Base-by-base conservation (phyloP, 768 basidiomycete species). In the Mycena latifolia region DNA sequence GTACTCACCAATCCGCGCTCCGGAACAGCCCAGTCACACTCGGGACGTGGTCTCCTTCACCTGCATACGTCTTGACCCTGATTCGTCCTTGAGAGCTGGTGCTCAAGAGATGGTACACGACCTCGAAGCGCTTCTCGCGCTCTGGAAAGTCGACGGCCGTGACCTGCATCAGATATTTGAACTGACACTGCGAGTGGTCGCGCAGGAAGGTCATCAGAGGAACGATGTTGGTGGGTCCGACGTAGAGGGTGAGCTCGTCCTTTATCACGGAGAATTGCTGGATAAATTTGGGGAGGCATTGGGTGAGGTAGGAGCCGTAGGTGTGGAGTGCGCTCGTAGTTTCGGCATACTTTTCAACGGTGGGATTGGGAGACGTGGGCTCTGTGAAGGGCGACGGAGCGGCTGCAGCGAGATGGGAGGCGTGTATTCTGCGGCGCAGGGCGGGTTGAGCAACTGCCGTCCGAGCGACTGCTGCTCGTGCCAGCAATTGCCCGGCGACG, bases 211-310 rank as follows among this genome's bases (percentile, higher is more conserved):
- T 92, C 70, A 98, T 84, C 54, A 95, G 90, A 22, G 95, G 96
- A 47, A 94, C 77, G 75, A 98, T 81, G 61, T 87, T 94, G 37
- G 89, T 85, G 20, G 97, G 97, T 0, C 90, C 84, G 77, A 91
- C 84, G 82, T 98, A 96, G 57, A 99, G 85, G 27, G 92, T 91
- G 65, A 99, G 84, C 78, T 99, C 98, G 78, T 98, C 98, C 84
- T 95, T 95, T 78, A 95, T 88, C 50, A 99, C 93, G 14, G 95
- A 95, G 85, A 97, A 98, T 79, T 99, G 98, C 79, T 99, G 97
- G 76, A 99, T 89, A 83, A 90, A 98, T 83, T 98, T 99, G 57
- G 97, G 97, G 25, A 99, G 89, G 76, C 92, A 95, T 74, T 96
- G 93, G 54, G 87, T 90, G 73, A 98, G 85, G 81, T 98, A 98